Base-by-base conservation (phyloP, 441 rosid species). In the Macaranga tanarius region DNA sequence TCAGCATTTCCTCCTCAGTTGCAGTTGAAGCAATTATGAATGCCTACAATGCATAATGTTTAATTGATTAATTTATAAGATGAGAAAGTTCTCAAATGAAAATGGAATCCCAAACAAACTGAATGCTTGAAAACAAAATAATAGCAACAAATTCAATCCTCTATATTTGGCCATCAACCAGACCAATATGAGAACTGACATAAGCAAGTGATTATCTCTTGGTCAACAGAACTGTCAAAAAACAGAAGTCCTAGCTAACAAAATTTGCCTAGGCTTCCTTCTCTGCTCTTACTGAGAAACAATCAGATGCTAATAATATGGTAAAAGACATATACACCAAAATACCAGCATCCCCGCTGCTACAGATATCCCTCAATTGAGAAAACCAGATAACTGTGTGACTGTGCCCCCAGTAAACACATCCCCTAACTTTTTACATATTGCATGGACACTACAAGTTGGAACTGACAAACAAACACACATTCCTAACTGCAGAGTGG, bases 11-110 rank as follows among this genome's bases (percentile, higher is more conserved):
- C 77, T 94, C 95, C 81, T 88, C 87, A 0, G 84, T 88, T 34
- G 97, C 90, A 25, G 95, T 92, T 79, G 97, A 90, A 77, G 97
- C 97, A 84, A 91, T 95, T 72, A 92, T 92, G 83, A 92, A 95
- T 57, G 97, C 97, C 97, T 92, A 84, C 67, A 67, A 28, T 75
- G 42, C 45, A 69, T 20, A 73, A 20, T 52, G 59, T 11, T 55
- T 20, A 68, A 57, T 64, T 40, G 16, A 48, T 59, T 19, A 68
- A 54, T 64, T 51, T 23, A 48, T 51, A 47, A 62, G 77, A 67
- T 28, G 44, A 64, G 67, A 51, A 22, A 9, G 20, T 52, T 42
- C 45, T 20, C 20, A 70, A n/a, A 48, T 59, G 23, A 67, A 78
- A 74, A 63, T 26, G 16, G 45, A 74, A 52, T 13, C 60, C 11